Evolutionary conservation across 495 filamentous ascomycete genomes (phyloP).

Genomic region (Entonaema liquescens): DNA sequence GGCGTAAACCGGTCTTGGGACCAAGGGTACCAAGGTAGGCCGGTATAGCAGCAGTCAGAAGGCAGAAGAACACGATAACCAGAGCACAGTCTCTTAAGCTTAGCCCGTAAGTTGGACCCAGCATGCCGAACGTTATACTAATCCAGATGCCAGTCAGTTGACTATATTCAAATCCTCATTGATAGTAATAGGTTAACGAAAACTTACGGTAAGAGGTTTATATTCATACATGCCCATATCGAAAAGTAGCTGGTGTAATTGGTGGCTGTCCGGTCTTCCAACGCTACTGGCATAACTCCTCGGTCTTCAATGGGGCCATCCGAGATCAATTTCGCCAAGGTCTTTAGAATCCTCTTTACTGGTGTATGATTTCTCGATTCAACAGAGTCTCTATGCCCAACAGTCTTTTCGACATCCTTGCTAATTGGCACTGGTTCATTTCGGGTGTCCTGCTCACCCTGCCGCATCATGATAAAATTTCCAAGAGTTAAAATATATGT

Average conservation of each 20-base stretch:
- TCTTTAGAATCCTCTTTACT: background rate
- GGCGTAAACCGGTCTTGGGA: slow-evolving; percentile 61
- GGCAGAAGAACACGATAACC: slow-evolving; percentile 65
- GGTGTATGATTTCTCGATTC: slow-evolving; percentile 8
- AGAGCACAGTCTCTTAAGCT: slow-evolving; percentile 57
- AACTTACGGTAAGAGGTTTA: slow-evolving; percentile 55
- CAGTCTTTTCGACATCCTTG: slow-evolving; percentile 23
- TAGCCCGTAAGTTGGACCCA: slow-evolving; percentile 60
- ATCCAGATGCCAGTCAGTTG: slow-evolving; percentile 44
- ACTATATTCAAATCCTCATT: background rate
- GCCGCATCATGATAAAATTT: slow-evolving; percentile 4
- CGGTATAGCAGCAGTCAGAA: slow-evolving; percentile 58
- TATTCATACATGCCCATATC: slow-evolving; percentile 56
- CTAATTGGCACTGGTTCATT: background rate
- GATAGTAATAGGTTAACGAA: background rate
- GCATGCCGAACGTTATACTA: slow-evolving; percentile 65
- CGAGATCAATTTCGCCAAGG: slow-evolving; percentile 8
- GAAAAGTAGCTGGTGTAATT: slow-evolving; percentile 59
- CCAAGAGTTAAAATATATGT: background rate
- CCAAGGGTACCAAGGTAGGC: slow-evolving; percentile 62
- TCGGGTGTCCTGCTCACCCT: background rate
- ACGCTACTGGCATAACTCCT: slow-evolving; percentile 60
- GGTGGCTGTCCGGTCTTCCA: slow-evolving; percentile 59
- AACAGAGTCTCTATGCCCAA: slow-evolving; percentile 8
- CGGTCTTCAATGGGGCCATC: slow-evolving; percentile 51